Base-by-base conservation (phyloP, 495 filamentous ascomycete species). In the Neohortaea acidophila region DNA sequence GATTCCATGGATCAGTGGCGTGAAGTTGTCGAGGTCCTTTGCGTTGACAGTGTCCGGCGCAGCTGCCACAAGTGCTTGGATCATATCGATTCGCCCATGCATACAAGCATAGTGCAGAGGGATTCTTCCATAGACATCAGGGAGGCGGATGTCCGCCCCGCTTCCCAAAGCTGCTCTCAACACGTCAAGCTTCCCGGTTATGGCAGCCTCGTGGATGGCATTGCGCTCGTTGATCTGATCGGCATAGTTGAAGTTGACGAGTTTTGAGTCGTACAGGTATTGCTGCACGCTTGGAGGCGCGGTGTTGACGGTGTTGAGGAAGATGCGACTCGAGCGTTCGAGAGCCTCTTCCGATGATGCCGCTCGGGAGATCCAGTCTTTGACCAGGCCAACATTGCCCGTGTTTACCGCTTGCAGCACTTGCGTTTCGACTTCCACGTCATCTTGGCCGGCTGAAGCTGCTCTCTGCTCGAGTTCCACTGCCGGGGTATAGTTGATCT, bases 191-290 rank as follows among this genome's bases (percentile, higher is more conserved):
- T 81, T 81, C 5, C 84, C 85, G 36, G 85, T 87, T 12, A 94
- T 93, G 7, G 85, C 76, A 4, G 89, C 84, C 59, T 96, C 86
- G 44, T 97, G 89, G 26, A 97, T 67, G 52, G 85, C 92, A 52
- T 94, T 96, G 23, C 89, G 70, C 52, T 94, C 85, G 53, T 96
- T 97, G 52, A 97, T 94, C 51, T 96, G 86, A 52, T 97, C 91
- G 48, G 87, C 80, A 0, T 79, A 81, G 43, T 80, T 79, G 8
- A 94, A 66, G 55, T 94, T 77, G 28, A 97, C 81, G 34, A 91
- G 55, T 0, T 75, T 72, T 8, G 85, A 89, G 33, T 79, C 73
- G 12, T 94, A 62, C 15, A 97, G 67, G 6, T 82, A 62, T 20
- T 69, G 66, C 22, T 96, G 67, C 13, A 84, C 74, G 4, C 77